A percentile compares a stretch with the other conserved stretches of the same genome.
phyloP scores from a whole-genome alignment of 2,329 filamentous ascomycete genomes.

The Beauveria scarabaeidicola region DNA sequence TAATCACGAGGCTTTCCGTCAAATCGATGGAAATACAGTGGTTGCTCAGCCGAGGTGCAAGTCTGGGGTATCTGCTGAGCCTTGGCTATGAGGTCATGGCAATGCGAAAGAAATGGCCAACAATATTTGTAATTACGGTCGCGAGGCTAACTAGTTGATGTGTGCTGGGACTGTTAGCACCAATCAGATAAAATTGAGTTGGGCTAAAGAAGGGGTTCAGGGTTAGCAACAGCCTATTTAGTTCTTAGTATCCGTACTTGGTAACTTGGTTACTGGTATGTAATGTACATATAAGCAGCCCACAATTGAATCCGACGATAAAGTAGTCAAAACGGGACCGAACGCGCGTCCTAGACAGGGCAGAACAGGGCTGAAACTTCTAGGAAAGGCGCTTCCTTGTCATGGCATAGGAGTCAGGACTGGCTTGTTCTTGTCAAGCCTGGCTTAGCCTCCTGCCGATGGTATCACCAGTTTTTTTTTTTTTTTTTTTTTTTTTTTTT shows the following conservation, averaged over 20 bases:
- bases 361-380: neutral
- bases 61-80: neutral
- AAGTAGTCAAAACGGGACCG: neutral
- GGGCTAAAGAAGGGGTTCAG: neutral
- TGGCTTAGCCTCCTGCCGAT: neutral
- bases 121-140: neutral
- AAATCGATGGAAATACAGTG: neutral
- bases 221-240: neutral
- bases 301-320: slow-evolving; percentile 3
- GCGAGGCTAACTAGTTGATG: no score
- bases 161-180: no score
- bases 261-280: no score
- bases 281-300: neutral
- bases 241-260: no score
- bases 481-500: no score
- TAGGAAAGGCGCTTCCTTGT: neutral
- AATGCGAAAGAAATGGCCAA: neutral
- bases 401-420: neutral
- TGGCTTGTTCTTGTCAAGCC: neutral
- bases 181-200: neutral
- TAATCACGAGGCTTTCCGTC: neutral
- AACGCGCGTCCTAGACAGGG: neutral
- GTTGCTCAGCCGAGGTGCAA: neutral
- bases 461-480: no score
- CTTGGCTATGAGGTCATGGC: neutral